phyloP scores from a whole-genome alignment of 768 basidiomycete species.

The Calocera viscosa region DNA sequence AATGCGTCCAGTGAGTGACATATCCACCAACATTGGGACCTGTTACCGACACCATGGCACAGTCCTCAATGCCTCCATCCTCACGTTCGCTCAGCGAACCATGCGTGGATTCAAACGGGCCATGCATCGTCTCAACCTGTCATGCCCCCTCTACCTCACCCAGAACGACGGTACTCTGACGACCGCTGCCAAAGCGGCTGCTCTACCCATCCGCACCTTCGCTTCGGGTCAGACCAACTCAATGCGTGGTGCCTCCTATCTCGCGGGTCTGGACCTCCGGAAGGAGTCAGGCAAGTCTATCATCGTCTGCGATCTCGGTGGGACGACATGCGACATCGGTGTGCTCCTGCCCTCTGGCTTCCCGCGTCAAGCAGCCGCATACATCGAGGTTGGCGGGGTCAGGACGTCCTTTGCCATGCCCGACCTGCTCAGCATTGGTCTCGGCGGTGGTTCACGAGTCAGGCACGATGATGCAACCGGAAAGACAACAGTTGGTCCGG shows the following conservation, averaged over 20 bases:
- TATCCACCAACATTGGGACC: too few species aligned
- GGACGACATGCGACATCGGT: constrained; percentile 22
- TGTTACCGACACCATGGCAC: constrained; percentile 1
- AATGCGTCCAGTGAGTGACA: constrained; percentile 16
- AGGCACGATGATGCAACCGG: constrained; percentile 10
- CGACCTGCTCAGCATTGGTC: constrained; percentile 20
- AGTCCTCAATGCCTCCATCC: constrained; percentile 24
- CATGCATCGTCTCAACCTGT: constrained; percentile 14
- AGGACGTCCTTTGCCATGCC: constrained; percentile 21
- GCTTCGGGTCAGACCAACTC: constrained; percentile 24
- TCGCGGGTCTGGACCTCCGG: constrained; percentile 16
- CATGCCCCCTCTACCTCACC: constrained; percentile 22
- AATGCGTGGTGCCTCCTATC: constrained; percentile 25
- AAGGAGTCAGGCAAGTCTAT: background rate
- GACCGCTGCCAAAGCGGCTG: constrained; percentile 18
- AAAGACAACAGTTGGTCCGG: constrained; percentile 23
- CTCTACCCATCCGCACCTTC: constrained; percentile 25
- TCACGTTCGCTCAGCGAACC: constrained; percentile 19
- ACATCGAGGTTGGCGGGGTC: constrained; percentile 21
- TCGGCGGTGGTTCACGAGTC: constrained; percentile 25
- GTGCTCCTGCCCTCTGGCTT: constrained; percentile 18
- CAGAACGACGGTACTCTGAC: constrained; percentile 24
- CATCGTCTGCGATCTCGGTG: constrained; percentile 13
- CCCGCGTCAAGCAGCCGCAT: constrained; percentile 19
- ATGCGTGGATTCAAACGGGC: constrained; percentile 20